A percentile compares a stretch with the other conserved stretches of the same genome.
Evolutionary conservation across 2,329 filamentous ascomycete species (phyloP).

Genomic region (Aspergillus intermedius): DNA sequence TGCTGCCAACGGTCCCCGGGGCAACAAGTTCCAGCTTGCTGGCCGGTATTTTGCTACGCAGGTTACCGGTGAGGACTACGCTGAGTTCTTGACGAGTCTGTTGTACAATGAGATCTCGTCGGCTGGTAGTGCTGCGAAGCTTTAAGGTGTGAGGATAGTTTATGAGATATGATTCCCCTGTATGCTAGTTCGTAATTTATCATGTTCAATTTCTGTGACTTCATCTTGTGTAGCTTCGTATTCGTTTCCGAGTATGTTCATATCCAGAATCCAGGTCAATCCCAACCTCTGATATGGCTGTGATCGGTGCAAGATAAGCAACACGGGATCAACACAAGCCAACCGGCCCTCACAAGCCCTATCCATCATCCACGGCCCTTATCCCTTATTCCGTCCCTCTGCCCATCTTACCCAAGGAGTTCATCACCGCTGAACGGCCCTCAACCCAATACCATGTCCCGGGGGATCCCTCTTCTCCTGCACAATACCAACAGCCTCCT

Average conservation of each 20-base stretch:
- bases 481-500: slow-evolving; percentile 18
- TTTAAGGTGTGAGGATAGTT: slow-evolving; percentile 38
- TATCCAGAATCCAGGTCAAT: too few species aligned
- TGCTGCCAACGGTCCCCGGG: slow-evolving; percentile 66
- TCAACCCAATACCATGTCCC: slow-evolving; percentile 21
- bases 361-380: too few species aligned
- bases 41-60: slow-evolving; percentile 89
- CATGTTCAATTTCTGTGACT: not conserved
- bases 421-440: slow-evolving; percentile 1
- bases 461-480: slow-evolving; percentile 25
- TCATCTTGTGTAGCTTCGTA: not conserved
- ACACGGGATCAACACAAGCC: too few species aligned
- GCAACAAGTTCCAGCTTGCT: slow-evolving; percentile 86
- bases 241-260: not conserved
- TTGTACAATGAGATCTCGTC: slow-evolving; percentile 60
- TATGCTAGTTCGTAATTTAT: slow-evolving; percentile 6
- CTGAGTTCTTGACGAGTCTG: slow-evolving; percentile 84
- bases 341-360: not conserved
- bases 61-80: slow-evolving; percentile 95
- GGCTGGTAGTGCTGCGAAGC: slow-evolving; percentile 62
- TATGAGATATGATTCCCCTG: slow-evolving; percentile 25
- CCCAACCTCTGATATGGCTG: too few species aligned
- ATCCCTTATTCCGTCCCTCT: too few species aligned
- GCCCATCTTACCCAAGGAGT: too few species aligned
- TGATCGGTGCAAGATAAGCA: too few species aligned